phyloP scores from a whole-genome alignment of 2,329 filamentous ascomycete genomes.

The Leptographium procerum region DNA sequence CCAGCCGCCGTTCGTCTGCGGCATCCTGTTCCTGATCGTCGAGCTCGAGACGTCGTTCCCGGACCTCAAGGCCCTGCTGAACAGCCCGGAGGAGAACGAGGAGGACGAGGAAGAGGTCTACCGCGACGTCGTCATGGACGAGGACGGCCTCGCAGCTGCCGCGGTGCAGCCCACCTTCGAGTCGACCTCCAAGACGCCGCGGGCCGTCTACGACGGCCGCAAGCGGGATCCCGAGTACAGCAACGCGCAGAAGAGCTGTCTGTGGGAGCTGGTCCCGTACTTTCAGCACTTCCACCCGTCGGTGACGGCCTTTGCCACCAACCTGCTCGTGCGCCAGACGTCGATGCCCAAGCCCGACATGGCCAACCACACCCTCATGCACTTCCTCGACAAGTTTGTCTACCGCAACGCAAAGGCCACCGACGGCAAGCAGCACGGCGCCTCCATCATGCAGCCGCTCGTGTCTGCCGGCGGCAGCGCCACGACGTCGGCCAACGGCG shows the following conservation, averaged over 20 bases:
- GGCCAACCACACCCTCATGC: constrained; percentile 78
- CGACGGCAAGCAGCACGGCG: constrained; percentile 46
- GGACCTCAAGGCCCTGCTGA: constrained; percentile 65
- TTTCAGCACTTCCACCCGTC: constrained; percentile 85
- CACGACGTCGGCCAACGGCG: constrained; percentile 17
- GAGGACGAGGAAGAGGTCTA: constrained; percentile 57
- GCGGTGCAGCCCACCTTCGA: constrained; percentile 26
- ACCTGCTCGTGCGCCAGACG: constrained; percentile 55
- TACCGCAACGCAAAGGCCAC: constrained; percentile 80
- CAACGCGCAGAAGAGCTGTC: constrained; percentile 82
- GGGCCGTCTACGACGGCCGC: constrained; percentile 61
- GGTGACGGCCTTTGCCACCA: constrained; percentile 69
- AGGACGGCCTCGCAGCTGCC: constrained; percentile 42
- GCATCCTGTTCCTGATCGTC: constrained; percentile 78
- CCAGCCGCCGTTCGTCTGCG: constrained; percentile 85
- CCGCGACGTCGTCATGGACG: constrained; percentile 40
- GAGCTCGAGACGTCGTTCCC: constrained; percentile 74
- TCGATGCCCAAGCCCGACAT: constrained; percentile 84
- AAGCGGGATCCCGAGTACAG: constrained; percentile 88
- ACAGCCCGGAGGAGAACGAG: constrained; percentile 67
- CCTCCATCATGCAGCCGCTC: constrained; percentile 94
- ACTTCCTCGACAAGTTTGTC: constrained; percentile 97
- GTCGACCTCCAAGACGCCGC: constrained; percentile 13
- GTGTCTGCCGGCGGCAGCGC: constrained; percentile 27
- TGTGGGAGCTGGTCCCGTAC: constrained; percentile 86